phyloP scores from a whole-genome alignment of 139 green algal genomes.

The Medakamo hakoo region DNA sequence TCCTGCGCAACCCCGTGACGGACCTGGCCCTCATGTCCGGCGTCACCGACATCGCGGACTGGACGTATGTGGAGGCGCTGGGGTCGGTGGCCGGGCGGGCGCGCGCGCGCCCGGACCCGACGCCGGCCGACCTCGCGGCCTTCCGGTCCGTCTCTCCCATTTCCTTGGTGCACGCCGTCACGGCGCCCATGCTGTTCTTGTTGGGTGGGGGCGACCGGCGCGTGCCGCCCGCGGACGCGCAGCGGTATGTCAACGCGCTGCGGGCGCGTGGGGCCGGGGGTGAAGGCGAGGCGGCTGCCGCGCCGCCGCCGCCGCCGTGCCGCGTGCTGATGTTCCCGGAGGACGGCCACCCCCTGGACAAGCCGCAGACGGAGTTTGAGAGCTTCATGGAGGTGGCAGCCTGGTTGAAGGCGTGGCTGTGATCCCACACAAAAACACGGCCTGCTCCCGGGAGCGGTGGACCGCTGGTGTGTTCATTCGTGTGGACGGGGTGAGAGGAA shows the following conservation, averaged over 20 bases:
- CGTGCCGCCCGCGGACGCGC: slow-evolving; percentile 36
- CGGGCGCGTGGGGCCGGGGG: slow-evolving; percentile 14
- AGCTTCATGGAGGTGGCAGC: slow-evolving; percentile 45
- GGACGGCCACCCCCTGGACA: slow-evolving; percentile 72
- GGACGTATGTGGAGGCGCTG: not conserved
- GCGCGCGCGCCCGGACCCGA: slow-evolving; percentile 49
- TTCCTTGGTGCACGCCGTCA: slow-evolving; percentile 31
- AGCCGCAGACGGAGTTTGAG: slow-evolving; percentile 80
- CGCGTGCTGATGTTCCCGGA: slow-evolving; percentile 64
- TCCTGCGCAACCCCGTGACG: slow-evolving; percentile 84
- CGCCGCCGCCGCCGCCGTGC: slow-evolving; percentile 14
- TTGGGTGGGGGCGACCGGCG: slow-evolving; percentile 62
- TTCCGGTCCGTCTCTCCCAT: slow-evolving; percentile 43
- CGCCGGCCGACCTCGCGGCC: slow-evolving; percentile 25
- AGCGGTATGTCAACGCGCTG: slow-evolving; percentile 53
- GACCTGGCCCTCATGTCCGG: slow-evolving; percentile 69
- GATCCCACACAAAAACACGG: too few species aligned
- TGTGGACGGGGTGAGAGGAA: too few species aligned
- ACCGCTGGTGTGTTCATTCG: too few species aligned
- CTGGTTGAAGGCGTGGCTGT: slow-evolving; percentile 45
- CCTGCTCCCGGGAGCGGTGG: too few species aligned
- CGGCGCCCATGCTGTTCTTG: slow-evolving; percentile 66
- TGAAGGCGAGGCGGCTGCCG: too few species aligned
- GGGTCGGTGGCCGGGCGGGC: slow-evolving; percentile 20
- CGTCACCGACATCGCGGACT: not conserved